Percentiles rank a stretch among this genome's conserved stretches.
Conservation (phyloP, 1,284 basidiomycete genomes). For the Veloporphyrellus conicus region DNA sequence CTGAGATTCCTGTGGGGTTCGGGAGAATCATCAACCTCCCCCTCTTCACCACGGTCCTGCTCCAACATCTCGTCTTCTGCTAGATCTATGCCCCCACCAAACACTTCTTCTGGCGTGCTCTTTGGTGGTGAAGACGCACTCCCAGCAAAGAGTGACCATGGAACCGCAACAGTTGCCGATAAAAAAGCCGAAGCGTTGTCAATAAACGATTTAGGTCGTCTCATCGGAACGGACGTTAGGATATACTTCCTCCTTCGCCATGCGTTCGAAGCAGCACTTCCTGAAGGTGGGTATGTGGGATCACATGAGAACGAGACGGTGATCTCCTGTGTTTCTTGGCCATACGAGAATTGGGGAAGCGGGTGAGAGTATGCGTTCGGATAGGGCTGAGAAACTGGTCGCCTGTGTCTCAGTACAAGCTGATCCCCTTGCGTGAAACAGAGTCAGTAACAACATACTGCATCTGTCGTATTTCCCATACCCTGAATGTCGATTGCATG, state of each 20-base stretch:
- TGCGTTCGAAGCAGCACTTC: conserved; percentile 31
- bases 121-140: conserved; percentile 29
- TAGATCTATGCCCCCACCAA: conserved; percentile 63
- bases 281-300: conserved; percentile 52
- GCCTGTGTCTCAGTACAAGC: conserved; percentile 67
- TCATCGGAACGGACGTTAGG: conserved; percentile 58
- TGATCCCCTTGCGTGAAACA: conserved; percentile 44
- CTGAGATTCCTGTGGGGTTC: conserved; percentile 45
- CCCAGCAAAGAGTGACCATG: conserved; percentile 48
- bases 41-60: conserved; percentile 69
- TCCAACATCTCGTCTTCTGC: conserved; percentile 72
- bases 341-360: conserved; percentile 65
- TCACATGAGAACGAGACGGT: conserved; percentile 56
- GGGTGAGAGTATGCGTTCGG: conserved; percentile 74
- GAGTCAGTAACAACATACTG: conserved; percentile 4
- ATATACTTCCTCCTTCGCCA: conserved; percentile 62
- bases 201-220: conserved; percentile 61
- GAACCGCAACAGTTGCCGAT: conserved; percentile 49
- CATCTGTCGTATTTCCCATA: conserved; percentile 26
- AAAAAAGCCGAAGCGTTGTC: conserved; percentile 66
- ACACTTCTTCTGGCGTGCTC: conserved; percentile 60
- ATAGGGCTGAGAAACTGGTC: conserved; percentile 67
- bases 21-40: conserved; percentile 68
- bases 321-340: conserved; percentile 52
- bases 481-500: conserved; percentile 77